Conservation (phyloP, 805 yeast species). For the Kuraishia cidri region DNA sequence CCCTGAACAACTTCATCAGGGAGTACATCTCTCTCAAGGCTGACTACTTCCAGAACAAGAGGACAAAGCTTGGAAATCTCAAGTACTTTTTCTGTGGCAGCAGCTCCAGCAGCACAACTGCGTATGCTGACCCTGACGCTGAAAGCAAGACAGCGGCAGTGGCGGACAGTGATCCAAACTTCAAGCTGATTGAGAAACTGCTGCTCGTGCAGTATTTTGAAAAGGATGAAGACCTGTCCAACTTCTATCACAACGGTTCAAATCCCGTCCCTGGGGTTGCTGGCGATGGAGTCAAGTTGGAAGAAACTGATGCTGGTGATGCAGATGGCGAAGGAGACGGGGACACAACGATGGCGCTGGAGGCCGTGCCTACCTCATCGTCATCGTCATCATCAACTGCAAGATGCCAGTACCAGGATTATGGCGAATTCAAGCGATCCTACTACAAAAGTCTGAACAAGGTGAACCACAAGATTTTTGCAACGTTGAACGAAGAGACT, state of each 20-base stretch:
- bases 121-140: no score
- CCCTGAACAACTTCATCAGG: conserved; percentile 15
- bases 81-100: conserved; percentile 7
- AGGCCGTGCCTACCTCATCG: not conserved
- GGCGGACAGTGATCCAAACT: no score
- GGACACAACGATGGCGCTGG: not conserved
- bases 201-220: conserved; percentile 2
- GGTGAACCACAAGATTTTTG: conserved; percentile 1
- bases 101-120: not conserved
- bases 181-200: conserved; percentile 1
- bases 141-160: no score
- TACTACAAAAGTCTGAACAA: conserved; percentile 1
- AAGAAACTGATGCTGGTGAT: not conserved
- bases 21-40: conserved; percentile 13
- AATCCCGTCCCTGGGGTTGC: not conserved
- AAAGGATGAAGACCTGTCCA: not conserved
- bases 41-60: conserved; percentile 8
- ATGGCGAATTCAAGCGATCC: conserved; percentile 2
- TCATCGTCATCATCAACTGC: not conserved
- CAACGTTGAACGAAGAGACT: not conserved
- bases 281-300: not conserved
- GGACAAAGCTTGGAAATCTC: conserved; percentile 16
- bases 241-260: not conserved
- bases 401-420: not conserved
- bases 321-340: not conserved